Evolutionary conservation across 2,329 filamentous ascomycete species (phyloP).

Genomic region (Diplodia sapinea): DNA sequence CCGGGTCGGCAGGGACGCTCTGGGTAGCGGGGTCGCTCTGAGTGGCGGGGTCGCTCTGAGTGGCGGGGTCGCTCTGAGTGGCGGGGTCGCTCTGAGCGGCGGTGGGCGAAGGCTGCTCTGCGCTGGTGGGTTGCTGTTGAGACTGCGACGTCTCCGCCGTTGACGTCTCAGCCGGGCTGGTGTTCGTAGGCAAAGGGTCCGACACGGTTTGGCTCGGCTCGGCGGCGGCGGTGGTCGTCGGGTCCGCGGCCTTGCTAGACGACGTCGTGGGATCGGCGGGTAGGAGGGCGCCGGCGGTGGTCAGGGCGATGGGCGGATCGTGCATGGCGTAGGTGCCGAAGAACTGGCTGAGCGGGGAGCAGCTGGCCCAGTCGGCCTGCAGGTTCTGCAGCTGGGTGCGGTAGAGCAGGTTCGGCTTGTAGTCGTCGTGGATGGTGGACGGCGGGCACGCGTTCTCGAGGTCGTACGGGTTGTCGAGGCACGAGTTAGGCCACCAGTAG

Average conservation of each 20-base stretch:
- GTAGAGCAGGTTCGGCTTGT: slow-evolving; percentile 4
- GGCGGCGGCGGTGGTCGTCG: not conserved
- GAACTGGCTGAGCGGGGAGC: not conserved
- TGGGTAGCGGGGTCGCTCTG: no score
- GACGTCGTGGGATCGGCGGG: not conserved
- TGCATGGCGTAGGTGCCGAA: slow-evolving; percentile 7
- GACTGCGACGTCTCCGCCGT: not conserved
- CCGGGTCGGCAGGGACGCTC: not conserved
- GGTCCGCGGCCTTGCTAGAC: not conserved
- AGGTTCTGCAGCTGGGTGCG: slow-evolving; percentile 10
- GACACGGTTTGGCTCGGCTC: not conserved
- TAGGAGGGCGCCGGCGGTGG: not conserved
- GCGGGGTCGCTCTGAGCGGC: no score
- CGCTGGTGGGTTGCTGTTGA: no score
- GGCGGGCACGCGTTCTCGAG: not conserved
- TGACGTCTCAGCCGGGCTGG: not conserved
- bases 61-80: not conserved
- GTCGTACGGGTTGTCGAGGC: not conserved
- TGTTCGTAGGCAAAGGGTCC: slow-evolving; percentile 1
- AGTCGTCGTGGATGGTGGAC: slow-evolving; percentile 14
- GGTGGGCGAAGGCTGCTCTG: no score
- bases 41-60: no score
- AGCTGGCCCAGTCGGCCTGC: not conserved
- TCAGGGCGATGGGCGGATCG: slow-evolving; percentile 5
- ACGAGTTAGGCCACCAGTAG: slow-evolving; percentile 23